Evolutionary conservation across 352 stramenopile species (phyloP).

Genomic region (Phytophthora nicotianae): DNA sequence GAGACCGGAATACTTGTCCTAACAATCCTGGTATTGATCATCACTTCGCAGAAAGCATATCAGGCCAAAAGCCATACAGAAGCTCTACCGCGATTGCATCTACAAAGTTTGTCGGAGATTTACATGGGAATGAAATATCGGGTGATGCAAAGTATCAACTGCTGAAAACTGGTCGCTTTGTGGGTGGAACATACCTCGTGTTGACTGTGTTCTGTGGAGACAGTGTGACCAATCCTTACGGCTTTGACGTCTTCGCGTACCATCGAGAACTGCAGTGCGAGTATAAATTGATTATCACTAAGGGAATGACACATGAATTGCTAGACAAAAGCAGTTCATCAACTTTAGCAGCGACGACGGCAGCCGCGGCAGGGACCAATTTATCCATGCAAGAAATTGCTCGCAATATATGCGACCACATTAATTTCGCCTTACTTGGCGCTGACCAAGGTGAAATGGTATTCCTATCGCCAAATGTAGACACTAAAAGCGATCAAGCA

Average conservation of each 20-base stretch:
- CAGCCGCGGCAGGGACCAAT: constrained; percentile 69
- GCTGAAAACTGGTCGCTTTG: constrained; percentile 68
- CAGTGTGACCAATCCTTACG: constrained; percentile 67
- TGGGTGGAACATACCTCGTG: constrained; percentile 67
- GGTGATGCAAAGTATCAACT: constrained; percentile 57
- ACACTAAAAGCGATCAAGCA: constrained; percentile 18
- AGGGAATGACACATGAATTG: constrained; percentile 66
- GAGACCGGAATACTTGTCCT: constrained; percentile 11
- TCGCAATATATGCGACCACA: constrained; percentile 60
- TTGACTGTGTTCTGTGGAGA: constrained; percentile 76
- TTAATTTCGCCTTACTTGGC: constrained; percentile 53
- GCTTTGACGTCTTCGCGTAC: constrained; percentile 68
- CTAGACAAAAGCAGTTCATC: constrained; percentile 63
- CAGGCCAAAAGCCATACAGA: constrained; percentile 2
- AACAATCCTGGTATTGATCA: constrained; percentile 3
- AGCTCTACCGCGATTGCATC: constrained; percentile 18
- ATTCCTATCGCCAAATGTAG: constrained; percentile 47
- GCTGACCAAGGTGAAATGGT: constrained; percentile 46
- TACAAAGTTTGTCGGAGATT: constrained; percentile 45
- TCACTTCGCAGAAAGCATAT: constrained; percentile 10
- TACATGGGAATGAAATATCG: constrained; percentile 27
- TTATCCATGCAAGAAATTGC: constrained; percentile 77
- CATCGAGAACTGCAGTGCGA: constrained; percentile 52
- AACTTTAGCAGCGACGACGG: constrained; percentile 56
- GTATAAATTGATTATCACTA: constrained; percentile 59